Evolutionary conservation across 2,329 filamentous ascomycete species (phyloP).

Genomic region (Thelonectria blattea): DNA sequence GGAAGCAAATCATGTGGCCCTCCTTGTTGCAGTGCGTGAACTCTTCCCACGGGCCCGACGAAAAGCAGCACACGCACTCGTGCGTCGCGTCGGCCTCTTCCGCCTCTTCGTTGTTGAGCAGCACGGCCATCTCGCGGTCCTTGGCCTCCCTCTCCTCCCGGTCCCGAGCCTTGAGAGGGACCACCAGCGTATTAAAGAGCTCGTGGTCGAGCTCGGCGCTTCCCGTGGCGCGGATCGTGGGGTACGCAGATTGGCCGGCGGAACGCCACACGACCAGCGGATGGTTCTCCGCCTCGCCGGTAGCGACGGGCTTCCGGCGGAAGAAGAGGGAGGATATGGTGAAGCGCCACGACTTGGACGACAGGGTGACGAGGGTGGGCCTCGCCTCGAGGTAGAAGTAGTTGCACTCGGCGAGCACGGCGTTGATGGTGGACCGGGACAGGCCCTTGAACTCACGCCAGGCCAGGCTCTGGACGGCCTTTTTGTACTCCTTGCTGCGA

Average conservation of each 20-base stretch:
- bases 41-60: constrained; percentile 73
- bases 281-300: constrained; percentile 63
- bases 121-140: constrained; percentile 59
- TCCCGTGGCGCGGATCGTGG: constrained; percentile 69
- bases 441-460: constrained; percentile 79
- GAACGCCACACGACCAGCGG: constrained; percentile 68
- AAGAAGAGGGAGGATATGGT: constrained; percentile 74
- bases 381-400: constrained; percentile 77
- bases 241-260: constrained; percentile 60
- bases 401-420: constrained; percentile 81
- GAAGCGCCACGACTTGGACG: constrained; percentile 78
- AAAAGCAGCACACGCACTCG: constrained; percentile 83
- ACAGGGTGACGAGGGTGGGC: constrained; percentile 70
- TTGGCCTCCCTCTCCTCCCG: constrained; percentile 53
- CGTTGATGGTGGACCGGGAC: constrained; percentile 75
- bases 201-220: constrained; percentile 69
- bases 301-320: constrained; percentile 63
- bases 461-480: constrained; percentile 70
- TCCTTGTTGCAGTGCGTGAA: constrained; percentile 72
- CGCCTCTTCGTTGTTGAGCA: constrained; percentile 64
- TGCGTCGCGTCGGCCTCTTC: constrained; percentile 61
- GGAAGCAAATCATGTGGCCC: constrained; percentile 78
- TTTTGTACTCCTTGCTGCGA: constrained; percentile 69
- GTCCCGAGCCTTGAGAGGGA: constrained; percentile 56
- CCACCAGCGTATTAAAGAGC: constrained; percentile 63